phyloP scores from a whole-genome alignment of 1,284 basidiomycete genomes.

The Ustanciosporium gigantosporum region DNA sequence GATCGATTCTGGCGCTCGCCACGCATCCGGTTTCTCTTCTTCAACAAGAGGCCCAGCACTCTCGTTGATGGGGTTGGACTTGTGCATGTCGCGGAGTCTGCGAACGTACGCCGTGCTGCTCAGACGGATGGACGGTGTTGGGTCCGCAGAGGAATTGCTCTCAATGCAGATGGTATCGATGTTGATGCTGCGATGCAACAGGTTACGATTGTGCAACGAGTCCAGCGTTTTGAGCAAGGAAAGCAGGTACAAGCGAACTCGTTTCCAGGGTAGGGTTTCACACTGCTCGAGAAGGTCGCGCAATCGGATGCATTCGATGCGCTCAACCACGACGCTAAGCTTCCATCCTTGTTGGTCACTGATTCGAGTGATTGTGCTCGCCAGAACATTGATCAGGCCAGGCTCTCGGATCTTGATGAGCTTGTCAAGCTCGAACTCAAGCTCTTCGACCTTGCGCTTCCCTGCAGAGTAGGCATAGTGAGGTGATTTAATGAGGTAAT shows the following conservation, averaged over 20 bases:
- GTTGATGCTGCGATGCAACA: constrained; percentile 51
- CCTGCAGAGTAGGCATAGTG: constrained; percentile 49
- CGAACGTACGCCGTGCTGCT: constrained; percentile 39
- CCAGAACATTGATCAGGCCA: constrained; percentile 44
- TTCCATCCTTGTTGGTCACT: constrained; percentile 34
- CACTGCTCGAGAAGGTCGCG: constrained; percentile 43
- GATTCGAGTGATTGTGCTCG: constrained; percentile 40
- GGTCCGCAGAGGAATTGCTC: constrained; percentile 6
- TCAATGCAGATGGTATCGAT: constrained; percentile 33
- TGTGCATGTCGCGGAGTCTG: constrained; percentile 51
- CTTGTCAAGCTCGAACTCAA: constrained; percentile 51
- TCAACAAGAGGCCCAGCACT: constrained; percentile 13
- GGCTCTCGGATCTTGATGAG: constrained; percentile 39
- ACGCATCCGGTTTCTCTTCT: constrained; percentile 21
- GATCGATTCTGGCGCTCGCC: constrained; percentile 54
- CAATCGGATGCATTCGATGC: constrained; percentile 22
- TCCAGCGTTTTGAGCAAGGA: constrained; percentile 48
- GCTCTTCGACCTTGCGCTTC: constrained; percentile 53
- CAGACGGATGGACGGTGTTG: constrained; percentile 17
- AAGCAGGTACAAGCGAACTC: constrained; percentile 40
- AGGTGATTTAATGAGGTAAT: constrained; percentile 42
- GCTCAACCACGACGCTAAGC: constrained; percentile 43
- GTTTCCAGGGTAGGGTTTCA: constrained; percentile 43
- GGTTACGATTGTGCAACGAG: constrained; percentile 41
- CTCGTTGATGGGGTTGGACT: constrained; percentile 49